These are phyloP conservation scores for Croton laevigatus DNA, from an alignment of 441 rosid species.

Conservation along the genomic window DNA sequence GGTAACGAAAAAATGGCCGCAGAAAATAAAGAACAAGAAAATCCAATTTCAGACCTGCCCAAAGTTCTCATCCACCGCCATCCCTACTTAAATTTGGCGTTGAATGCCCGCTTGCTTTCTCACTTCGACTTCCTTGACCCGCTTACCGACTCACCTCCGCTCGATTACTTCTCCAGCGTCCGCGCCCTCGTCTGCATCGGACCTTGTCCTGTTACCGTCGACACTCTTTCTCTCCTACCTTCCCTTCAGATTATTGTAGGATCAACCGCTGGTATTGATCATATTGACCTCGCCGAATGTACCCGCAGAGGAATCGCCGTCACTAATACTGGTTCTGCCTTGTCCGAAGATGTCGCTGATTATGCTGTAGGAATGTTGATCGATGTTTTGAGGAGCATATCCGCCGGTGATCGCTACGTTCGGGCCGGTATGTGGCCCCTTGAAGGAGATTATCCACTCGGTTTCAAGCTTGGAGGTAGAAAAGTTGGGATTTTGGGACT, in stretches of 20 bases:
- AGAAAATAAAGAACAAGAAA: background rate
- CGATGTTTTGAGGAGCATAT: slow-evolving; percentile 41
- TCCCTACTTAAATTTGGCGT: background rate
- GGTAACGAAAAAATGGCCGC: background rate
- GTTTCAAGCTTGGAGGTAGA: slow-evolving; percentile 50
- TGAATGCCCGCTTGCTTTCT: background rate
- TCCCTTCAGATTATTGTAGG: background rate
- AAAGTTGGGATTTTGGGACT: slow-evolving; percentile 60
- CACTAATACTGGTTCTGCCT: slow-evolving; percentile 42
- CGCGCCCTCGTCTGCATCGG: background rate
- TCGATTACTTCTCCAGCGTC: background rate
- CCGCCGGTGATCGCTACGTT: slow-evolving; percentile 38
- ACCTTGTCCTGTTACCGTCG: background rate
- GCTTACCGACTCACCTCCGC: background rate
- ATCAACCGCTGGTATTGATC: slow-evolving; percentile 43
- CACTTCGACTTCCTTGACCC: background rate
- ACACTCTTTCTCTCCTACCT: background rate
- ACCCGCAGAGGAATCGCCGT: slow-evolving; percentile 38
- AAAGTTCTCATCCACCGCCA: background rate
- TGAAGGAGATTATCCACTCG: slow-evolving; percentile 31
- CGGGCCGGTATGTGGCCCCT: slow-evolving; percentile 38
- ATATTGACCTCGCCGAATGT: slow-evolving; percentile 46
- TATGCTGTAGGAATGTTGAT: slow-evolving; percentile 42
- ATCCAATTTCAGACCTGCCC: background rate
- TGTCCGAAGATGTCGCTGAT: slow-evolving; percentile 50